A percentile compares a stretch with the other conserved stretches of the same genome.
These are phyloP conservation scores for Aspergillus sp. DNA, from an alignment of 2,329 filamentous ascomycete species.

Conservation along the genomic window DNA sequence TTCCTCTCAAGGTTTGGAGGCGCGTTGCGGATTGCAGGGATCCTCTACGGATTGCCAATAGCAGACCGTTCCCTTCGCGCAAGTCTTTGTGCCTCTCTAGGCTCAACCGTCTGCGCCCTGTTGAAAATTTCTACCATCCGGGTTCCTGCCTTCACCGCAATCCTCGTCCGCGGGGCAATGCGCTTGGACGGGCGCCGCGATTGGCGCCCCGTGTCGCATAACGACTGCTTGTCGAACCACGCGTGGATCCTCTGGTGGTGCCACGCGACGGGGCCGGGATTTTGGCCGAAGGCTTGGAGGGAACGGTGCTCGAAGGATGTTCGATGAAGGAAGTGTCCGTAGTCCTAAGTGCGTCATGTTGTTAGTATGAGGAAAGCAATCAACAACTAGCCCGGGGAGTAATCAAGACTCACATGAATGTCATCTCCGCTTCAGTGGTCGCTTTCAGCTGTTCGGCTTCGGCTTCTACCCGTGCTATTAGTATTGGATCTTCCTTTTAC, in stretches of 20 bases:
- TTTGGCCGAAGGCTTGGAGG: conserved; percentile 49
- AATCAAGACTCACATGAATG: conserved; percentile 70
- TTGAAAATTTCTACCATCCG: background rate
- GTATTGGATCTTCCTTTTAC: background rate
- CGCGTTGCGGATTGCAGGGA: background rate
- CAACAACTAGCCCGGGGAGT: background rate
- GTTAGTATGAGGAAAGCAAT: conserved; percentile 9
- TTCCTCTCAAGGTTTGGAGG: background rate
- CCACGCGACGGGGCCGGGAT: conserved; percentile 30
- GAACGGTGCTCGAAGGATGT: conserved; percentile 63
- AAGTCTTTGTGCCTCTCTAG: background rate
- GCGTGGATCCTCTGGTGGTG: conserved; percentile 24
- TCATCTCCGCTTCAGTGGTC: conserved; percentile 67
- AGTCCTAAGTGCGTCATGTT: conserved; percentile 59
- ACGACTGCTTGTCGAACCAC: conserved; percentile 31
- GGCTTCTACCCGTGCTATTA: conserved; percentile 30
- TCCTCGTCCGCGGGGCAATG: conserved; percentile 44
- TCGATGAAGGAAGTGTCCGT: conserved; percentile 91
- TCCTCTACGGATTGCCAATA: background rate
- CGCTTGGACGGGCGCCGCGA: conserved; percentile 38
- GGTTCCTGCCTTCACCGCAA: conserved; percentile 31
- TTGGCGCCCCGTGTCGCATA: conserved; percentile 42
- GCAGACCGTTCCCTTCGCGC: background rate
- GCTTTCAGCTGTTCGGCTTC: conserved; percentile 36
- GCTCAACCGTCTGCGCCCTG: background rate